Evolutionary conservation across 192 early-diverging fungal species (phyloP), one percentile per base, ranked within the genome.

Genomic region (Podila horticola): DNA sequence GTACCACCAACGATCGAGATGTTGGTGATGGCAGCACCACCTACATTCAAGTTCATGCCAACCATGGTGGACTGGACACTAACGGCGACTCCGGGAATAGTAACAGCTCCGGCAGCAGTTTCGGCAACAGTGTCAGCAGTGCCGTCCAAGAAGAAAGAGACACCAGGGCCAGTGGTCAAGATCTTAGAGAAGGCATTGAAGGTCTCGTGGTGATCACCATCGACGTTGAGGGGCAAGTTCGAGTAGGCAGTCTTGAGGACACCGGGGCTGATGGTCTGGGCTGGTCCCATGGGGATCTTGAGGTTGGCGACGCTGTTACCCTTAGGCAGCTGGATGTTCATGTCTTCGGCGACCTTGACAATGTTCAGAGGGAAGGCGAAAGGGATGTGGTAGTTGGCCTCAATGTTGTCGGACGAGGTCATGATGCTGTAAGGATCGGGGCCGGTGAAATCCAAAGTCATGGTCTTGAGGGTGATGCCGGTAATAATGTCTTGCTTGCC

Each of bases 301-400:
- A 85, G 66, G 45, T 55, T 81, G 24, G 84, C 84, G 22, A 85
- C 70, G 12, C 67, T 69, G 45, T 22, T 69, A 5, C 69, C 71
- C 38, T 79, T 64, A 29, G 74, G 75, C 72, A 79, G 67, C 10
- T 81, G 77, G 20, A 90, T 75, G 64, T 84, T 86, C 19, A 90
- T 85, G 51, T 87, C 76, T 58, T 88, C 85, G 64, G 86, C 75
- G 20, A 88, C 86, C 61, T 88, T 66, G 57, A 85, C 86, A 66
- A 92, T 88, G 33, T 71, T 83, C 31, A 92, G 71, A 41, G 86
- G 76, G 66, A 92, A 92, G 51, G 86, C 75, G 66, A 92, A 92
- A 6, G 91, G 91, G 58, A 92, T 89, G 19, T 84, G 60, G 83
- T 87, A 88, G 3, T 68, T 73, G 19, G 88, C 88, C 29, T 72